phyloP scores from a whole-genome alignment of 257 asterid species.

The Solanum raphanifolium region DNA sequence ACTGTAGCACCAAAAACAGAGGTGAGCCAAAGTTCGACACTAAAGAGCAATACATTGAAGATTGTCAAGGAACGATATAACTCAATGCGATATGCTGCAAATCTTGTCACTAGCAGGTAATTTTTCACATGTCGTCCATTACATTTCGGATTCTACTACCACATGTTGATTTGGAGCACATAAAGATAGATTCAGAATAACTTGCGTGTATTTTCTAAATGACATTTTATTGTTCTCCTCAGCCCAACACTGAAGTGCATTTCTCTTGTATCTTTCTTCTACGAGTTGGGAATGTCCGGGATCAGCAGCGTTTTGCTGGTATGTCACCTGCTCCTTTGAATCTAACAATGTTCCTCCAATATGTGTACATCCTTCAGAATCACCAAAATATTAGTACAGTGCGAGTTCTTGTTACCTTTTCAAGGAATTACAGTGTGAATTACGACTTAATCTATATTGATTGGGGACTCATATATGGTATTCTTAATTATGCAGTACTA shows the following conservation, averaged over 20 bases:
- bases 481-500: conserved; percentile 50
- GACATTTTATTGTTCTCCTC: conserved; percentile 10
- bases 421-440: background rate
- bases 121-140: background rate
- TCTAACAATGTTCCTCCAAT: background rate
- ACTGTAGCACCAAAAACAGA: conserved; percentile 38
- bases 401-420: background rate
- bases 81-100: conserved; percentile 62
- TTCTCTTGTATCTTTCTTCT: conserved; percentile 76
- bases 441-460: background rate
- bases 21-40: conserved; percentile 19
- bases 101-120: conserved; percentile 60
- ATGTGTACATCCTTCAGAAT: background rate
- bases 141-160: background rate
- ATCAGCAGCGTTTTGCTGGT: conserved; percentile 79
- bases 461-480: conserved; percentile 1
- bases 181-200: background rate
- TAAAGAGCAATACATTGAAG: conserved; percentile 32
- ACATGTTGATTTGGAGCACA: background rate
- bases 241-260: conserved; percentile 68
- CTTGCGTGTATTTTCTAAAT: background rate
- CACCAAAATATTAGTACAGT: background rate
- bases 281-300: conserved; percentile 88
- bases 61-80: conserved; percentile 48
- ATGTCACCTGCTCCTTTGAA: conserved; percentile 10